phyloP scores from a whole-genome alignment of 805 yeast genomes.

The Suhomyces emberorum region DNA sequence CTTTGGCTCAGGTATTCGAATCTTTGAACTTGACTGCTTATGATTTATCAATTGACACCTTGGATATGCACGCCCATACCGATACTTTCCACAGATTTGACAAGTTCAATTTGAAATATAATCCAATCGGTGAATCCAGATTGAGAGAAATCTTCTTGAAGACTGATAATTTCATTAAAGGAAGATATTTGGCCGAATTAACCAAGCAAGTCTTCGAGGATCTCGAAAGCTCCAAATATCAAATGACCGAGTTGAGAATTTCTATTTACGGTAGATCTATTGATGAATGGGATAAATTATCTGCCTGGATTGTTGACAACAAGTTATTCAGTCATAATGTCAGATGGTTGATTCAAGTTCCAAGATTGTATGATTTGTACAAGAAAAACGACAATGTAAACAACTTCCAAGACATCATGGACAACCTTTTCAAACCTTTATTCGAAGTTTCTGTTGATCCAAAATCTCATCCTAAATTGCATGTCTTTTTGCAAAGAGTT shows the following conservation, averaged over 20 bases:
- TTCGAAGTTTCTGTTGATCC: constrained; percentile 90
- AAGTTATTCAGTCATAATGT: constrained; percentile 89
- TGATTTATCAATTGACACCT: constrained; percentile 91
- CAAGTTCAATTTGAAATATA: constrained; percentile 93
- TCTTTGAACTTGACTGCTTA: constrained; percentile 90
- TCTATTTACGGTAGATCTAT: constrained; percentile 87
- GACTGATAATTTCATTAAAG: constrained; percentile 90
- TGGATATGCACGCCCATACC: constrained; percentile 99
- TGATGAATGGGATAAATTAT: constrained; percentile 94
- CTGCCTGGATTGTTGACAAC: constrained; percentile 93
- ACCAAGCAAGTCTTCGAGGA: constrained; percentile 93
- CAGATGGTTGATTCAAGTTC: constrained; percentile 95
- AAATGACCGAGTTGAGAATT: constrained; percentile 94
- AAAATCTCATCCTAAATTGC: constrained; percentile 81
- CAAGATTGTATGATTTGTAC: constrained; percentile 88
- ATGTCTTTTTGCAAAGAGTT: constrained; percentile 85
- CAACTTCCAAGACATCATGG: constrained; percentile 72
- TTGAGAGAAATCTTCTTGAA: constrained; percentile 92
- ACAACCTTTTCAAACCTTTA: constrained; percentile 80
- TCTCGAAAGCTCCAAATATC: constrained; percentile 91
- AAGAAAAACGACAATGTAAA: constrained; percentile 67
- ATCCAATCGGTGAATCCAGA: constrained; percentile 98
- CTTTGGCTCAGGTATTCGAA: constrained; percentile 85
- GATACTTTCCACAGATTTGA: constrained; percentile 98
- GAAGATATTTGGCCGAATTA: constrained; percentile 86